Percentiles rank a stretch among this genome's conserved stretches.
Evolutionary conservation across 108 stramenopile species (phyloP).

Genomic region (Bacterosira constricta): DNA sequence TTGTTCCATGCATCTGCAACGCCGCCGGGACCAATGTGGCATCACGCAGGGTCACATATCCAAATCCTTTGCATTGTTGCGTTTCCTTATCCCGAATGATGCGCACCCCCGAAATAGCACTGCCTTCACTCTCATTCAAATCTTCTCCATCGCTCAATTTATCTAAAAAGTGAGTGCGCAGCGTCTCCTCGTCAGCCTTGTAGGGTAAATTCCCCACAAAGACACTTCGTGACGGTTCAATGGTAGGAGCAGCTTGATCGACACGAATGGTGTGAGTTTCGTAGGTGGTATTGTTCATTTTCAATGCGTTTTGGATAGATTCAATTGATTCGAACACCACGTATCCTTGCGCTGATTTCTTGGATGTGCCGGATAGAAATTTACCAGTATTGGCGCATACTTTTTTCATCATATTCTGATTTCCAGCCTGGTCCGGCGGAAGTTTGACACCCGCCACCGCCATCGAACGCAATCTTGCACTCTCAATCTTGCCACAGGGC

Average conservation of each 20-base stretch:
- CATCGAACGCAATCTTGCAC: conserved; percentile 65
- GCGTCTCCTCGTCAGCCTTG: conserved; percentile 65
- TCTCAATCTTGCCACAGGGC: conserved; percentile 60
- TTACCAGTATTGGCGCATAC: conserved; percentile 73
- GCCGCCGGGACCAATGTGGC: conserved; percentile 63
- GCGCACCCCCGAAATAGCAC: conserved; percentile 65
- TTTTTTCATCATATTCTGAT: conserved; percentile 76
- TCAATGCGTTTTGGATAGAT: conserved; percentile 65
- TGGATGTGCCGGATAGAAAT: conserved; percentile 26
- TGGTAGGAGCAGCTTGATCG: conserved; percentile 46
- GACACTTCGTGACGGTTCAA: conserved; percentile 66
- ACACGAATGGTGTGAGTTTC: conserved; percentile 56
- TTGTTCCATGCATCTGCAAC: conserved; percentile 62
- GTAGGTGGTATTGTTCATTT: conserved; percentile 69
- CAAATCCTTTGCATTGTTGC: conserved; percentile 81
- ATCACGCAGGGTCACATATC: conserved; percentile 71
- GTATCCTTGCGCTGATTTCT: conserved; percentile 65
- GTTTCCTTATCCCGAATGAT: conserved; percentile 84
- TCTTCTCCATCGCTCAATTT: conserved; percentile 28
- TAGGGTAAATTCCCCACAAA: conserved; percentile 86
- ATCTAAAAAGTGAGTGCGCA: conserved; percentile 64
- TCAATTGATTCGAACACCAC: conserved; percentile 71
- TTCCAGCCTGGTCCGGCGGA: conserved; percentile 68
- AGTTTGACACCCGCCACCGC: conserved; percentile 78
- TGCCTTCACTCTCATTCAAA: conserved; percentile 39